A percentile compares a stretch with the other conserved stretches of the same genome.
phyloP scores from a whole-genome alignment of 2,329 filamentous ascomycete genomes.

The Sphaerulina musiva region DNA sequence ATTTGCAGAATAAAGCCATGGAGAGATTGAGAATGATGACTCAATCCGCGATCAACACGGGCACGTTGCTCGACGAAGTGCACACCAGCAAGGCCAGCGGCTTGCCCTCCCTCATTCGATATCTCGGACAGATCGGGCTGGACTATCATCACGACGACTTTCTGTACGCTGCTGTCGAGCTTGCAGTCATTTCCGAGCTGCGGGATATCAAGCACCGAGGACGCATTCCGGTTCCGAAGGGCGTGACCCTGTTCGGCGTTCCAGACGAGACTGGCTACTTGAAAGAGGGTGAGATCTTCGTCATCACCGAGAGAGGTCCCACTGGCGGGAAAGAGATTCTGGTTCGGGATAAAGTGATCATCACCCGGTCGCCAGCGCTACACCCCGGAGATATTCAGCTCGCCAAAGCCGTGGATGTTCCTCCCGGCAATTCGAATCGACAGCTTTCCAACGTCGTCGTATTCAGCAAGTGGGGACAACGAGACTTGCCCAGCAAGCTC shows the following conservation, averaged over 20 bases:
- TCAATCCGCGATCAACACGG: conserved; percentile 53
- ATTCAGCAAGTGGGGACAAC: conserved; percentile 63
- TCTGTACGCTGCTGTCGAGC: conserved; percentile 62
- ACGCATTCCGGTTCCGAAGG: conserved; percentile 63
- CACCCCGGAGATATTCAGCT: conserved; percentile 75
- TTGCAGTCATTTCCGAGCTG: conserved; percentile 62
- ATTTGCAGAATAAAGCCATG: conserved; percentile 59
- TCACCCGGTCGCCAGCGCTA: conserved; percentile 74
- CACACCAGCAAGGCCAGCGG: conserved; percentile 55
- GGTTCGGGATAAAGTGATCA: conserved; percentile 45
- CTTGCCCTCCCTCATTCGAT: conserved; percentile 56
- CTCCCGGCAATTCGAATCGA: conserved; percentile 54
- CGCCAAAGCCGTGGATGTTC: conserved; percentile 54
- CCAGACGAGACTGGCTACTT: conserved; percentile 74
- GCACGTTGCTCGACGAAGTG: conserved; percentile 58
- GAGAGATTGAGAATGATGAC: conserved; percentile 55
- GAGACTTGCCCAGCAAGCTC: conserved; percentile 71
- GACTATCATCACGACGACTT: conserved; percentile 64
- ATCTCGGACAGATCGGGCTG: conserved; percentile 52
- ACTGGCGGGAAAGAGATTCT: conserved; percentile 30
- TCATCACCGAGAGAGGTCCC: conserved; percentile 47
- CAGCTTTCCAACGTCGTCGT: conserved; percentile 66
- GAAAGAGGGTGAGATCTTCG: conserved; percentile 60
- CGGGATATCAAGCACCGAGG: conserved; percentile 66
- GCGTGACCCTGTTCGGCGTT: conserved; percentile 71